Evolutionary conservation across 1,139 yeast genomes (phyloP).

Genomic region (Hanseniaspora sp.): DNA sequence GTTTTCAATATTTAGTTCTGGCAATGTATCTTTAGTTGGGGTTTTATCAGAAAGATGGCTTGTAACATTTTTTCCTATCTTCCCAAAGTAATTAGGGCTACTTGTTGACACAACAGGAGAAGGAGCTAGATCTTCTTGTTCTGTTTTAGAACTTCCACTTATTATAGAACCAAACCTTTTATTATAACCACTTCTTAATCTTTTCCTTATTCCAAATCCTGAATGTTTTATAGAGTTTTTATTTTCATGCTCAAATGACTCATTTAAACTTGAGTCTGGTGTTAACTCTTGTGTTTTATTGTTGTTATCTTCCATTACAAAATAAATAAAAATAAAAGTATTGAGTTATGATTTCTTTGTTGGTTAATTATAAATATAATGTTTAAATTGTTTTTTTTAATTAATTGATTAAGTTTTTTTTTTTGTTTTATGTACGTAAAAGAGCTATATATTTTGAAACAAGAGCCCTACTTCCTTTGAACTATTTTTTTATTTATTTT

Average conservation of each 20-base stretch:
- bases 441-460: too few relatives aligned
- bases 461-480: too few relatives aligned
- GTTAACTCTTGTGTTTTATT: background rate
- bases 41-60: background rate
- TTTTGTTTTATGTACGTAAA: too few relatives aligned
- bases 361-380: too few relatives aligned
- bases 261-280: background rate
- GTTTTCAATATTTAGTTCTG: background rate
- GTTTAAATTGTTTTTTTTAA: too few relatives aligned
- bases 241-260: background rate
- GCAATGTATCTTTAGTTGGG: background rate
- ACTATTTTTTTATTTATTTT: too few relatives aligned
- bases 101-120: background rate
- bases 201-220: slow-evolving; percentile 8
- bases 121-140: background rate
- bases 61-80: background rate
- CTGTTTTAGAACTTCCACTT: background rate
- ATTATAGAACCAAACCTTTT: slow-evolving; percentile 10
- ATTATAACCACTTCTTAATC: slow-evolving; percentile 12
- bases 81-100: background rate
- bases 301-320: background rate
- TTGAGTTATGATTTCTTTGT: too few relatives aligned
- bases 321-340: too few relatives aligned
- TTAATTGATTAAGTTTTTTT: too few relatives aligned
- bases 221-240: slow-evolving; percentile 4